phyloP scores from a whole-genome alignment of 805 yeast species.

The Saccharomycopsis guyanensis region DNA sequence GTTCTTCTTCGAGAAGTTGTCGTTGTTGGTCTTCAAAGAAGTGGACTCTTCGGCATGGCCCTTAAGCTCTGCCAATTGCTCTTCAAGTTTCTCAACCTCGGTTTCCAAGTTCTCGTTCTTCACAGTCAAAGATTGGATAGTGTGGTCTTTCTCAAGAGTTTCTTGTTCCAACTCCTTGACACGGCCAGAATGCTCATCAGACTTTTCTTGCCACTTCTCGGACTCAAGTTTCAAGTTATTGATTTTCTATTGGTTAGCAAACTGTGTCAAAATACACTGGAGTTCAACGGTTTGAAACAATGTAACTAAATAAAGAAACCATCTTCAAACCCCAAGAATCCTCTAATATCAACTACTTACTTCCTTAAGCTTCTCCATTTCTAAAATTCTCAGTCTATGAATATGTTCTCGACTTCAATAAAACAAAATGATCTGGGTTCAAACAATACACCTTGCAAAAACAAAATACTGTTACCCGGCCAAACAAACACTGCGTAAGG shows the following conservation, averaged over 20 bases:
- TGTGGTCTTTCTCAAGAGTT: constrained; percentile 86
- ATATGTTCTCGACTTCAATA: not conserved
- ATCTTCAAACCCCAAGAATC: not conserved
- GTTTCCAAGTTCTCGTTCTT: constrained; percentile 85
- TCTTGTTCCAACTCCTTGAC: constrained; percentile 92
- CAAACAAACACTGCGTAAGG: not conserved
- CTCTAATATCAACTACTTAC: constrained; percentile 8
- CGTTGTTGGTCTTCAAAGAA: constrained; percentile 82
- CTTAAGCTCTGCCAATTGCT: constrained; percentile 67
- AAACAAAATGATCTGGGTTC: not conserved
- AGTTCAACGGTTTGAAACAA: not conserved
- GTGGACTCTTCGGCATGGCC: constrained; percentile 86
- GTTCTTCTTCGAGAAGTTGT: constrained; percentile 83
- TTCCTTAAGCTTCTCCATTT: constrained; percentile 21
- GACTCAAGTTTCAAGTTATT: constrained; percentile 87
- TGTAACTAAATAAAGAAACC: not conserved
- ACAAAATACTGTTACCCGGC: not conserved
- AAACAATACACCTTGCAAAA: not conserved
- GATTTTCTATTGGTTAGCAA: constrained; percentile 55
- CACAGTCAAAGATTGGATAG: constrained; percentile 85
- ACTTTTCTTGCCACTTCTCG: constrained; percentile 95
- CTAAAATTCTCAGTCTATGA: too few species aligned
- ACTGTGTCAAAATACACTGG: not conserved
- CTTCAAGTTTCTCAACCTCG: constrained; percentile 71
- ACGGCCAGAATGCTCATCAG: constrained; percentile 75